These are phyloP conservation scores for Hymenoscyphus scutula DNA, from an alignment of 2,329 filamentous ascomycete genomes.

Conservation along the genomic window DNA sequence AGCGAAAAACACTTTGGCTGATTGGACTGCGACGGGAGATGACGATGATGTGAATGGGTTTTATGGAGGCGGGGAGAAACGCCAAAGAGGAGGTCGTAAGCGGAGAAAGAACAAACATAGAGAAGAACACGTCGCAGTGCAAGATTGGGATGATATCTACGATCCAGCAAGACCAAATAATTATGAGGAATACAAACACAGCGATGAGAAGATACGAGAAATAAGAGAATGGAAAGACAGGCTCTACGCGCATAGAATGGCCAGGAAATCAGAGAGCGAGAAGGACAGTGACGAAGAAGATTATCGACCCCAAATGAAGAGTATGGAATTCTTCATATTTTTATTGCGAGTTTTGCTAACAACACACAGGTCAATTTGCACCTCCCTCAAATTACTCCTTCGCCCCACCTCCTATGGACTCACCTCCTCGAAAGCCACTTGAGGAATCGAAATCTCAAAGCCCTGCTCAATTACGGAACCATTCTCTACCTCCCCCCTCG, in stretches of 20 bases:
- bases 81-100: slow-evolving; percentile 65
- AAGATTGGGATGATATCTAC: slow-evolving; percentile 90
- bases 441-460: slow-evolving; percentile 22
- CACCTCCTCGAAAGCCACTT: slow-evolving; percentile 29
- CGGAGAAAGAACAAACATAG: slow-evolving; percentile 72
- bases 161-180: slow-evolving; percentile 80
- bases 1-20: slow-evolving; percentile 69
- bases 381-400: slow-evolving; percentile 56
- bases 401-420: slow-evolving; percentile 50
- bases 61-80: slow-evolving; percentile 56
- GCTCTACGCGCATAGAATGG: slow-evolving; percentile 68
- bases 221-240: slow-evolving; percentile 82
- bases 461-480: slow-evolving; percentile 20
- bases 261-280: slow-evolving; percentile 46
- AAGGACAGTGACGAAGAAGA: slow-evolving; percentile 46
- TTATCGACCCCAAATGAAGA: slow-evolving; percentile 41
- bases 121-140: slow-evolving; percentile 56
- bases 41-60: slow-evolving; percentile 72
- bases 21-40: slow-evolving; percentile 76
- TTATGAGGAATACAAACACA: slow-evolving; percentile 79
- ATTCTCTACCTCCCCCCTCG: slow-evolving; percentile 32
- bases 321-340: slow-evolving; percentile 38
- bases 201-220: slow-evolving; percentile 79
- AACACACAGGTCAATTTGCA: slow-evolving; percentile 53
- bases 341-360: slow-evolving; percentile 17